Percentiles rank a stretch among this genome's conserved stretches.
Evolutionary conservation across 2,329 filamentous ascomycete genomes (phyloP).

Genomic region (Trichoderma endophyticum): DNA sequence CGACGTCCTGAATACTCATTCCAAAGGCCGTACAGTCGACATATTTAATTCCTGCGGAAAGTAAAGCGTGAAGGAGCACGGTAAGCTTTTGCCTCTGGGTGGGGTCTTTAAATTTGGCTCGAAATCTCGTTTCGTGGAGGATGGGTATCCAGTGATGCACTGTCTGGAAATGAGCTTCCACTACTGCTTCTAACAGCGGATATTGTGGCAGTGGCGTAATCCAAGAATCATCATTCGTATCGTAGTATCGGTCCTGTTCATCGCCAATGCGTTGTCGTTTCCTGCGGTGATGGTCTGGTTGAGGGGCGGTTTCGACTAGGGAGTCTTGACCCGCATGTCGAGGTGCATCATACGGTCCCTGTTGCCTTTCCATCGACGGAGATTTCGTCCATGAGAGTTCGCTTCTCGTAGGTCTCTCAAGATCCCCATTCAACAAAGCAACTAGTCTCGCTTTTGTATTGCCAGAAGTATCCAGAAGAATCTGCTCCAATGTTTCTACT

Average conservation of each 20-base stretch:
- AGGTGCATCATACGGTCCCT: not conserved
- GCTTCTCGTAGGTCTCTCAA: not conserved
- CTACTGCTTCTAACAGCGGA: constrained; percentile 8
- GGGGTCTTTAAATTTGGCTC: not conserved
- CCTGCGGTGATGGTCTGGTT: not conserved
- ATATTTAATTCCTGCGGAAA: constrained; percentile 12
- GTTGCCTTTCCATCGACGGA: not conserved
- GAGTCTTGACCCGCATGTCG: not conserved
- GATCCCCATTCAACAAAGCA: not conserved
- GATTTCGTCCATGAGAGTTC: not conserved
- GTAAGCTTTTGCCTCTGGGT: not conserved
- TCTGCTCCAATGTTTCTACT: not conserved
- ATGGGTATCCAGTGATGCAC: constrained; percentile 16
- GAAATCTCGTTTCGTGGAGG: constrained; percentile 14
- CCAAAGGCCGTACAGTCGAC: constrained; percentile 8
- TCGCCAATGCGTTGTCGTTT: not conserved
- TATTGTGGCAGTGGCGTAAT: not conserved
- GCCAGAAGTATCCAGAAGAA: not conserved
- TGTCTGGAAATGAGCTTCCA: constrained; percentile 16
- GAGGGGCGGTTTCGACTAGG: not conserved
- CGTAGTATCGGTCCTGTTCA: not conserved
- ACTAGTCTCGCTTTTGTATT: not conserved
- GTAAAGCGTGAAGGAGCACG: not conserved
- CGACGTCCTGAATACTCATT: not conserved
- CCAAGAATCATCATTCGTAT: not conserved